Conservation (phyloP, 257 asterid species). For the Henckelia pumila region DNA sequence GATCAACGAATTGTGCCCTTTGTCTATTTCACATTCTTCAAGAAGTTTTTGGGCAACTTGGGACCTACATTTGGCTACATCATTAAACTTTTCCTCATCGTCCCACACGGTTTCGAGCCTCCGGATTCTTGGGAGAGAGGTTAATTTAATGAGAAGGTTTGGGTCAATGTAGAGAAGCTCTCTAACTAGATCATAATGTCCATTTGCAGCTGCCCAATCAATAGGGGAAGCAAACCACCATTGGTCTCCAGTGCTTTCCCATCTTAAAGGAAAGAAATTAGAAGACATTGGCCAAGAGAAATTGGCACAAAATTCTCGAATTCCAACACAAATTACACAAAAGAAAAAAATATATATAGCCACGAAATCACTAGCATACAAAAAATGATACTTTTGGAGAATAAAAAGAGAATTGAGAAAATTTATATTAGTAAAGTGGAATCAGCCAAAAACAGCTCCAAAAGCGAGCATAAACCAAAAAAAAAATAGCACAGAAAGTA, state of each 20-base stretch:
- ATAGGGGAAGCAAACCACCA: slow-evolving; percentile 99
- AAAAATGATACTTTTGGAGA: background rate
- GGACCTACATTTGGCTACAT: slow-evolving; percentile 66
- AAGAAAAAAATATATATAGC: background rate
- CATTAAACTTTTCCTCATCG: slow-evolving; percentile 50
- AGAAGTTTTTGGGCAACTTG: slow-evolving; percentile 65
- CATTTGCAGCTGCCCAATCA: slow-evolving; percentile 97
- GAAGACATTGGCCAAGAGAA: slow-evolving; percentile 39
- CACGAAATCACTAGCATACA: background rate
- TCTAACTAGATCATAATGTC: slow-evolving; percentile 77
- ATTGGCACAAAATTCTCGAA: background rate
- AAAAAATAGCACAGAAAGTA: slow-evolving; percentile 19
- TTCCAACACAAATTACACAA: background rate
- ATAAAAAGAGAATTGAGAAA: slow-evolving; percentile 1
- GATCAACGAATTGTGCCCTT: slow-evolving; percentile 63
- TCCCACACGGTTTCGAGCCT: slow-evolving; percentile 93
- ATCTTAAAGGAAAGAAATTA: slow-evolving; percentile 61
- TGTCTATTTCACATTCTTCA: slow-evolving; percentile 47
- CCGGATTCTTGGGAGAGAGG: slow-evolving; percentile 75
- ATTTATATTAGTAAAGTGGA: slow-evolving; percentile 9
- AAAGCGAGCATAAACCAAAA: slow-evolving; percentile 15
- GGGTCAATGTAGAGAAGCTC: slow-evolving; percentile 81
- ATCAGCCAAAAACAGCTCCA: slow-evolving; percentile 22
- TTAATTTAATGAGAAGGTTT: slow-evolving; percentile 73
- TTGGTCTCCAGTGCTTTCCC: slow-evolving; percentile 88